phyloP scores from a whole-genome alignment of 306 rosid species.

The Quillaja saponaria region DNA sequence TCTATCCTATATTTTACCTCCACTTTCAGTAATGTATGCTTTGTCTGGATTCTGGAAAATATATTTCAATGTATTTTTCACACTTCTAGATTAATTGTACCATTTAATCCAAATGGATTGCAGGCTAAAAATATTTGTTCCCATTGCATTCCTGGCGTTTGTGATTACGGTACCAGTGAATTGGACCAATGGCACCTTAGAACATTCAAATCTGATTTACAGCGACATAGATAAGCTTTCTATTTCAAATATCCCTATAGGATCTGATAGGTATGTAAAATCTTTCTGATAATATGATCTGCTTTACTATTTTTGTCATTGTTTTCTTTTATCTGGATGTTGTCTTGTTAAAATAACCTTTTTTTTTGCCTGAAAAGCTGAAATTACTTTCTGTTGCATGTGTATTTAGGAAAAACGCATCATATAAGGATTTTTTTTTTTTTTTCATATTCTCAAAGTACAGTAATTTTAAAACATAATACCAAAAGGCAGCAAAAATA shows the following conservation, averaged over 20 bases:
- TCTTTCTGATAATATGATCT: slow-evolving; percentile 3
- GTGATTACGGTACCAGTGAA: slow-evolving; percentile 87
- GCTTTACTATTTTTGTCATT: background rate
- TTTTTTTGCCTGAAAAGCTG: slow-evolving; percentile 9
- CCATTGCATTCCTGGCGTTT: slow-evolving; percentile 75
- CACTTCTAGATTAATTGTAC: slow-evolving; percentile 25
- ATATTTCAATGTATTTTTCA: background rate
- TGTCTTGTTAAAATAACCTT: too few species aligned
- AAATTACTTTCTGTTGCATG: too few species aligned
- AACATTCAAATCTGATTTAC: slow-evolving; percentile 58
- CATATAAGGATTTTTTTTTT: too few species aligned
- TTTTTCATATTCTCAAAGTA: too few species aligned
- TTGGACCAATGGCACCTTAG: slow-evolving; percentile 84
- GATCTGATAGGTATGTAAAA: slow-evolving; percentile 67
- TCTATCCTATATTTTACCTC: background rate
- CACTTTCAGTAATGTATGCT: background rate
- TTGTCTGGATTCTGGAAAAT: background rate
- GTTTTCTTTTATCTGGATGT: too few species aligned
- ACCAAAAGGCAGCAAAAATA: too few species aligned
- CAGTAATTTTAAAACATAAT: too few species aligned
- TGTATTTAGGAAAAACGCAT: too few species aligned
- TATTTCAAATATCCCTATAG: slow-evolving; percentile 81
- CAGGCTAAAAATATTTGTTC: slow-evolving; percentile 93
- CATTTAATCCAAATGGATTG: slow-evolving; percentile 33
- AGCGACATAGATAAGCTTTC: slow-evolving; percentile 89